Evolutionary conservation across 306 rosid species (phyloP).

Genomic region (Phaseolus lunatus): DNA sequence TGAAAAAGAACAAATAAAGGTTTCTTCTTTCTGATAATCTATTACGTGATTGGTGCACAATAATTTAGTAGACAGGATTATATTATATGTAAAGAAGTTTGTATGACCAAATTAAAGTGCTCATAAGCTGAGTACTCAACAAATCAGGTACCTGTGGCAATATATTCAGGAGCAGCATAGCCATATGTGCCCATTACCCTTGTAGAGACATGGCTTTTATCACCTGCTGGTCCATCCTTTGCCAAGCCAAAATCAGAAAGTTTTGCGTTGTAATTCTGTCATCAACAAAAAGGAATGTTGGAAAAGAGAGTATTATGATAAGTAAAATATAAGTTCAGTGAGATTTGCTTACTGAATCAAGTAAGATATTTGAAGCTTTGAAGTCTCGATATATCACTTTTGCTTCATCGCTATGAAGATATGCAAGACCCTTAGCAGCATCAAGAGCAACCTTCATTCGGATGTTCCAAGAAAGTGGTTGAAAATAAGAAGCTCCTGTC

Average conservation of each 20-base stretch:
- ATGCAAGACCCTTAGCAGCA: constrained; percentile 96
- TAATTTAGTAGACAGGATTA: constrained; percentile 30
- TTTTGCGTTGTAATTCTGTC: constrained; percentile 77
- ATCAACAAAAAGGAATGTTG: constrained; percentile 36
- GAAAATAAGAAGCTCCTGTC: constrained; percentile 84
- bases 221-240: constrained; percentile 91
- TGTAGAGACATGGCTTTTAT: constrained; percentile 90
- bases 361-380: constrained; percentile 81
- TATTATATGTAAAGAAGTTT: neutral
- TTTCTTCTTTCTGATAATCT: neutral
- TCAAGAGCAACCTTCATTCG: constrained; percentile 89
- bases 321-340: constrained; percentile 19
- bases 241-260: constrained; percentile 99
- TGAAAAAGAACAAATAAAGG: constrained; percentile 14
- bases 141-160: constrained; percentile 83
- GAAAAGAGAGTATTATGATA: constrained; percentile 38
- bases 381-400: constrained; percentile 95
- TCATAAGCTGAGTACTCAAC: constrained; percentile 11
- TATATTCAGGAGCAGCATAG: constrained; percentile 96
- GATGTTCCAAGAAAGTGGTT: constrained; percentile 88
- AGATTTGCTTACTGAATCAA: constrained; percentile 67
- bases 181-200: constrained; percentile 98
- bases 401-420: constrained; percentile 91
- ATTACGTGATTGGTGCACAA: neutral
- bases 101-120: constrained; percentile 22